Evolutionary conservation across 768 basidiomycete species (phyloP), one percentile per base, ranked within the genome.

Genomic region (Lanmaoa rubissima): DNA sequence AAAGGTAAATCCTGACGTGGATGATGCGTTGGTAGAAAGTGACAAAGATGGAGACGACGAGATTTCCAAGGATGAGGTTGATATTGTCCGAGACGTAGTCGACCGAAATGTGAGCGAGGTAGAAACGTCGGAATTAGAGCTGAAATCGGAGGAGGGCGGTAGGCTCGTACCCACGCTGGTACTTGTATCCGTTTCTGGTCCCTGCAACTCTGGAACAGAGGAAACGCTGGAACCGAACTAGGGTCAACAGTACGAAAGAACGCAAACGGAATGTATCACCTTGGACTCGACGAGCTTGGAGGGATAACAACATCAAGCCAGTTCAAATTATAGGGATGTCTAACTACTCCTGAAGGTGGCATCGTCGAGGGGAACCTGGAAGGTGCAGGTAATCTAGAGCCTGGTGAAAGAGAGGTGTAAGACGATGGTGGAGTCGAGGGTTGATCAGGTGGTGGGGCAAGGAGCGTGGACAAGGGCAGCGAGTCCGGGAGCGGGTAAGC

Each of bases 161-260:
- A 49, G 34, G 62, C 56, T 55, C 67, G 48, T 62, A 69, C 67
- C 61, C 61, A 41, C 21, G 41, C 50, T 68, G 24, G 61, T 36
- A 38, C 32, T 35, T 31, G 58, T 48, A 36, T 51, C 38, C 26
- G 55, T 61, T 21, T 50, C 52, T 9, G n/a, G 21, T n/a, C 38
- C 31, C 6, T 47, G 41, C 5, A 35, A 45, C 17, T 41, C 48
- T 19, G 51, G 36, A 50, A 36, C 21, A 2, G 19, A 34, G 12
- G 56, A 44, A 38, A 28, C 35, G 14, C 62, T 62, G 32, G 24
- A 46, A 50, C 19, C 17, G 19, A 49, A 24, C 8, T 4, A n/a
- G 28, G 19, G 36, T 69, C 21, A 67, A 45, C 39, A 4, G 21
- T 21, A 44, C 10, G 31, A 43, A 38, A 38, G 21, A 34, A 28